These are phyloP conservation scores for Curvularia spicifera DNA, from an alignment of 2,329 filamentous ascomycete genomes.

Conservation along the genomic window DNA sequence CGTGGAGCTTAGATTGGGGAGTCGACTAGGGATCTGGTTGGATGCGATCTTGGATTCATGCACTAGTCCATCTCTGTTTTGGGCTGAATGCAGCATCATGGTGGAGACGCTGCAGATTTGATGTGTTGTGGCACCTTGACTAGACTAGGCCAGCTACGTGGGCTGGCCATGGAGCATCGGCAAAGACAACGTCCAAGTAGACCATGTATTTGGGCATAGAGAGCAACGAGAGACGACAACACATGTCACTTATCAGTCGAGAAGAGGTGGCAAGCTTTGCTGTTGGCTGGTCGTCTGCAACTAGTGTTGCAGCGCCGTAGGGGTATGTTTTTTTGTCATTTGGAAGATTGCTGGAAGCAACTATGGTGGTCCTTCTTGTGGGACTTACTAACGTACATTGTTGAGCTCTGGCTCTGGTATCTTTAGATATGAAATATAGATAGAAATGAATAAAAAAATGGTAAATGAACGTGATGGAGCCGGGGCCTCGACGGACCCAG, in stretches of 20 bases:
- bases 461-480: slow-evolving; percentile 36
- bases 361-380: slow-evolving; percentile 26
- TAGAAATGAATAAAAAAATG: background rate
- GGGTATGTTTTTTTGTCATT: slow-evolving; percentile 25
- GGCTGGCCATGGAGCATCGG: slow-evolving; percentile 5
- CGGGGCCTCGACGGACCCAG: slow-evolving; percentile 19
- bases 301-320: slow-evolving; percentile 20
- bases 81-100: slow-evolving; percentile 20
- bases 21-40: slow-evolving; percentile 23
- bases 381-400: slow-evolving; percentile 43
- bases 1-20: slow-evolving; percentile 19
- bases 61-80: slow-evolving; percentile 23
- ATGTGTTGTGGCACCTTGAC: slow-evolving; percentile 28
- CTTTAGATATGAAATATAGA: slow-evolving; percentile 29
- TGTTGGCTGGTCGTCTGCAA: slow-evolving; percentile 11
- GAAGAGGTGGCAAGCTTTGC: slow-evolving; percentile 9
- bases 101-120: slow-evolving; percentile 24
- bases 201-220: background rate
- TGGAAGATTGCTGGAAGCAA: slow-evolving; percentile 22
- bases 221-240: background rate
- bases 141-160: slow-evolving; percentile 23
- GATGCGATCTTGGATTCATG: slow-evolving; percentile 18
- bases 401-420: slow-evolving; percentile 49
- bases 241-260: background rate
- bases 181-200: background rate